phyloP scores from a whole-genome alignment of 2,329 filamentous ascomycete species.

The Hypoxylon sp. region DNA sequence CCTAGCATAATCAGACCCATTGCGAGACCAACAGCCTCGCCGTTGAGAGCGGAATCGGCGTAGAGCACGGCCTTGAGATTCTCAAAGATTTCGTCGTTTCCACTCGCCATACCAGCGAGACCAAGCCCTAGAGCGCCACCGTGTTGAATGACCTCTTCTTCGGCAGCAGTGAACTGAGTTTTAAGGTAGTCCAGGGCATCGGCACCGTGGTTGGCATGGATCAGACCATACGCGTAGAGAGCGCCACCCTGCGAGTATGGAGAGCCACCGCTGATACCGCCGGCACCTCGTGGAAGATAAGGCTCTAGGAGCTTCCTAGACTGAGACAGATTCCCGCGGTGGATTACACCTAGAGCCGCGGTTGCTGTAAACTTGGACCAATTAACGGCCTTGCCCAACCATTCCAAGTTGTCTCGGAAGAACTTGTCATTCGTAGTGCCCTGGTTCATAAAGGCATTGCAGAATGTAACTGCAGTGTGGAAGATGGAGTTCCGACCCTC shows the following conservation, averaged over 20 bases:
- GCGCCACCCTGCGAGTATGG: constrained; percentile 97
- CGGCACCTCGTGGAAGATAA: constrained; percentile 81
- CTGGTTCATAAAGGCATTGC: constrained; percentile 99
- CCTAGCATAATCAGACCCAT: constrained; percentile 99
- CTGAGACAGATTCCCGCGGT: constrained; percentile 93
- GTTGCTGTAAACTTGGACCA: constrained; percentile 99
- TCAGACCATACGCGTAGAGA: constrained; percentile 93
- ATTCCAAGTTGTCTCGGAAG: constrained; percentile 97
- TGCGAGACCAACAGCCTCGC: constrained; percentile 92
- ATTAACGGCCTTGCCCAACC: constrained; percentile 98
- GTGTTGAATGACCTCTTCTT: constrained; percentile 95
- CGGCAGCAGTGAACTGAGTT: constrained; percentile 78
- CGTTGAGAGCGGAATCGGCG: constrained; percentile 94
- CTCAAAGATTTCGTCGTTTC: constrained; percentile 89
- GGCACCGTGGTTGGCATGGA: constrained; percentile 97
- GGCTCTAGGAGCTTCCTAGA: constrained; percentile 94
- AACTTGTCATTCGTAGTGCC: constrained; percentile 98
- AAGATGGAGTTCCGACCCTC: constrained; percentile 98
- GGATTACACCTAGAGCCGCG: constrained; percentile 94
- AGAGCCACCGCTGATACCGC: constrained; percentile 81
- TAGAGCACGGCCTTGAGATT: constrained; percentile 91
- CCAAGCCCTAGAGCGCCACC: constrained; percentile 94
- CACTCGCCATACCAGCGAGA: constrained; percentile 97
- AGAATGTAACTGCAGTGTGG: constrained; percentile 96
- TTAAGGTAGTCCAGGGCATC: constrained; percentile 87